Evolutionary conservation across 2,329 filamentous ascomycete genomes (phyloP).

Genomic region (Huntiella decipiens): DNA sequence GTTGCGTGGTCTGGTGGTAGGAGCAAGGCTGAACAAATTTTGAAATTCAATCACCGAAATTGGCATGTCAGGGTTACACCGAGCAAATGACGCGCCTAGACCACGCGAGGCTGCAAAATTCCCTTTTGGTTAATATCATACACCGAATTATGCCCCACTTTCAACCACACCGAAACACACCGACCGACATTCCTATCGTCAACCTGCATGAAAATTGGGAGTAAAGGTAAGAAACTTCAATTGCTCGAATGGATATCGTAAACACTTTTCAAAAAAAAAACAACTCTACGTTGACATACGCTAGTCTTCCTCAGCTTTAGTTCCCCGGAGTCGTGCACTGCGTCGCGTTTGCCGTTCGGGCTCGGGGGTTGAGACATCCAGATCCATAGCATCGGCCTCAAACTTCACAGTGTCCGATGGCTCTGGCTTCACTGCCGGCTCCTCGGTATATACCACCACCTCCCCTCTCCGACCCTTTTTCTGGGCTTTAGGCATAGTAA

Average conservation of each 20-base stretch:
- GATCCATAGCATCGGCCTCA: slow-evolving; percentile 8
- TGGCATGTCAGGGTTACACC: slow-evolving; percentile 8
- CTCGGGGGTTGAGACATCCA: slow-evolving; percentile 7
- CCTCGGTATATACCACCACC: not conserved
- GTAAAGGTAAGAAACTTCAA: not conserved
- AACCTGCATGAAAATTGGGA: not conserved
- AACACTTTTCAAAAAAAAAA: too few species aligned
- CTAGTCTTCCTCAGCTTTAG: slow-evolving; percentile 3
- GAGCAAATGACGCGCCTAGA: slow-evolving; percentile 12
- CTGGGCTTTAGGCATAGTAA: not conserved
- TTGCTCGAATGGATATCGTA: not conserved
- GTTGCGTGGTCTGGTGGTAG: slow-evolving; percentile 1
- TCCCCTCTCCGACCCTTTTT: slow-evolving; percentile 4
- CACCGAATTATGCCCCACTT: slow-evolving; percentile 4
- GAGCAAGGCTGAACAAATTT: slow-evolving; percentile 12
- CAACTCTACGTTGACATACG: not conserved
- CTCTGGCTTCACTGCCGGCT: slow-evolving; percentile 5
- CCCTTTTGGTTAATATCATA: not conserved
- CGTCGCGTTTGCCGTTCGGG: slow-evolving; percentile 8
- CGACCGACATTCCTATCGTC: not conserved
- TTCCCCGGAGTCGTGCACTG: slow-evolving; percentile 7
- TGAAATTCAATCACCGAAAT: not conserved
- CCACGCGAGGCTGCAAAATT: slow-evolving; percentile 5
- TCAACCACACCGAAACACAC: slow-evolving; percentile 2
- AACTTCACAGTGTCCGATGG: slow-evolving; percentile 4